Evolutionary conservation across 176 grass and related monocot genomes (phyloP), one percentile per base, ranked within the genome.

Genomic region (Melocanna baccifera): DNA sequence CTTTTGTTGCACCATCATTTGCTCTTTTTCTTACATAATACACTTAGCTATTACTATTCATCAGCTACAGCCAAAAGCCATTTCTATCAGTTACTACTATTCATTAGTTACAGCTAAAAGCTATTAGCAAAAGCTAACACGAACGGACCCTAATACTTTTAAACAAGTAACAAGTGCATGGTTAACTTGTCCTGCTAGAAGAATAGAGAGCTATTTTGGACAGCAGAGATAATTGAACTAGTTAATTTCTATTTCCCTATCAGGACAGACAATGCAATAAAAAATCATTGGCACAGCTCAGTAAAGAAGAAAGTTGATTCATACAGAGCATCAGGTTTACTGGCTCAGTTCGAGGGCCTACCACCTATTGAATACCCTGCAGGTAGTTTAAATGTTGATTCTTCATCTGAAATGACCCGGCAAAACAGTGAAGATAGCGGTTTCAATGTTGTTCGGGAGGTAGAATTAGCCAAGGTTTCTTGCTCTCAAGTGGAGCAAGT

Each of bases 201-300:
- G 26, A 42, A 39, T 71, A 78, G 67, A 46, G 50, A 34, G 3
- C 53, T 77, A 56, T 68, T n/a, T 59, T 78, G 59, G 11, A 61
- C 56, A 61, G 16, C 29, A 47, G 43, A 74, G 11, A 79, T 70
- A 79, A 59, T 50, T 89, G 22, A 71, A 71, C 83, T 61, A 61
- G 7, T 16, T 36, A 61, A 20, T 69, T 76, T 89, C 22, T 84
- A 16, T 89, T 76, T 55, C 39, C 56, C 28, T 71, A 84, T 86
- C 91, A 97, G 95, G 90, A 93, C 95, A 82, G 95, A 97, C 81
- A 97, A 97, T 92, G 81, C 95, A 50, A 97, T 97, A 65, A 97
- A 97, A 88, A 97, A 97, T 75, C 95, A 97, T 30, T 97, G 92
- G 95, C 88, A 97, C 75, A 97, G 95, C 59, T 94, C 95, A 11